These are phyloP conservation scores for Ophiostoma ulmi DNA, from an alignment of 2,329 filamentous ascomycete genomes.

Conservation along the genomic window DNA sequence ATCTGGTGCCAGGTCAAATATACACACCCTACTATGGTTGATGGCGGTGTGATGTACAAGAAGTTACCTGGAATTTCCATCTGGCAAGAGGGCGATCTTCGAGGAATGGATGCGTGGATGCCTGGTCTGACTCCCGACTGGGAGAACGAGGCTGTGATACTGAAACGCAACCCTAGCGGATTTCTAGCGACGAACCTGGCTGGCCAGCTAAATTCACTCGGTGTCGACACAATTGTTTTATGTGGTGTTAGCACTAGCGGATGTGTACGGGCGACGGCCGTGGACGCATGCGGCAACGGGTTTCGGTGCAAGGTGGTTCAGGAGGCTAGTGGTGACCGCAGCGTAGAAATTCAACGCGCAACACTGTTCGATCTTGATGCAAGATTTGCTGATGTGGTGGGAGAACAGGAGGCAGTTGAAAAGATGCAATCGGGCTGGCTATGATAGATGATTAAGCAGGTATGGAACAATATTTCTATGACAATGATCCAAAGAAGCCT, in stretches of 20 bases:
- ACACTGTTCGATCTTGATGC: slow-evolving; percentile 44
- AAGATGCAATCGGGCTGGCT: slow-evolving; percentile 38
- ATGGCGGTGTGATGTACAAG: slow-evolving; percentile 40
- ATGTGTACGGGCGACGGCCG: slow-evolving; percentile 41
- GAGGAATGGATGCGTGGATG: slow-evolving; percentile 39
- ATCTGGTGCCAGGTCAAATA: slow-evolving; percentile 43
- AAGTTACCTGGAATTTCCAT: slow-evolving; percentile 41
- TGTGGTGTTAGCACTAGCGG: slow-evolving; percentile 46
- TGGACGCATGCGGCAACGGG: slow-evolving; percentile 43
- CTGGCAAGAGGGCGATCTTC: slow-evolving; percentile 39
- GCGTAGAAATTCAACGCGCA: slow-evolving; percentile 40
- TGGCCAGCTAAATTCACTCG: slow-evolving; percentile 37
- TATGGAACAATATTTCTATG: not conserved
- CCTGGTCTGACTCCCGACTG: slow-evolving; percentile 36
- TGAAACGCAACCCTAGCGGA: slow-evolving; percentile 42
- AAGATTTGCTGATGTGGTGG: slow-evolving; percentile 44
- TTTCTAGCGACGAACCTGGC: slow-evolving; percentile 44
- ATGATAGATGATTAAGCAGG: not conserved
- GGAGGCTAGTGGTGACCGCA: slow-evolving; percentile 42
- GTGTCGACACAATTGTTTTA: slow-evolving; percentile 42
- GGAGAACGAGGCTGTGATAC: slow-evolving; percentile 36
- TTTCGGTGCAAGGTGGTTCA: slow-evolving; percentile 44
- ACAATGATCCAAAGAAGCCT: not conserved
- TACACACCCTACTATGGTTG: slow-evolving; percentile 40
- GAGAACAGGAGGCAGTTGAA: slow-evolving; percentile 39